Evolutionary conservation across 2,329 filamentous ascomycete genomes (phyloP).

Genomic region (Monilinia fructigena): DNA sequence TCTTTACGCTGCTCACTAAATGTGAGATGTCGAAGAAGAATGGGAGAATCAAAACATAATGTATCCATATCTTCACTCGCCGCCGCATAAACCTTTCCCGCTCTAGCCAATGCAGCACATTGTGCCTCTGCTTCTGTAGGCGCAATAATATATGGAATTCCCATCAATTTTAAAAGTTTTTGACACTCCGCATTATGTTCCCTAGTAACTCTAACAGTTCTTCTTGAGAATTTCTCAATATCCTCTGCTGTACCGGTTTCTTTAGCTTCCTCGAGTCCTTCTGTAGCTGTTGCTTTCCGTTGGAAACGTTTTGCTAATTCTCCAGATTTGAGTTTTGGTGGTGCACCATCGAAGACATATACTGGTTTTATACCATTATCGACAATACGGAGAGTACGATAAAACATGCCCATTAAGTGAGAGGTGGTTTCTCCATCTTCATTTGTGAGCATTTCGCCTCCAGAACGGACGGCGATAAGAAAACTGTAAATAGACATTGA

Average conservation of each 20-base stretch:
- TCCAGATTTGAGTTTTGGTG: conserved; percentile 95
- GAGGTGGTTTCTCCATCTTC: conserved; percentile 96
- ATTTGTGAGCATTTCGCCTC: conserved; percentile 93
- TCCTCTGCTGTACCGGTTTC: conserved; percentile 96
- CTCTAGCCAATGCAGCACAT: conserved; percentile 83
- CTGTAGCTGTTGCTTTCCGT: conserved; percentile 87
- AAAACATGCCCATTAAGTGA: conserved; percentile 99
- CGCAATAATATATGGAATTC: conserved; percentile 89
- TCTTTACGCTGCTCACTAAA: conserved; percentile 98
- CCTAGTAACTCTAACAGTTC: conserved; percentile 90
- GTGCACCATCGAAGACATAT: conserved; percentile 96
- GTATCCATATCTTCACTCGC: conserved; percentile 99
- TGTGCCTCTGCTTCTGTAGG: conserved; percentile 97
- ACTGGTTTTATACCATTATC: conserved; percentile 98
- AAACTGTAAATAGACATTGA: conserved; percentile 99
- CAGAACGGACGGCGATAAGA: conserved; percentile 93
- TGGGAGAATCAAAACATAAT: conserved; percentile 88
- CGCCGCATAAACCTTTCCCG: conserved; percentile 93
- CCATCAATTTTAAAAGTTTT: conserved; percentile 88
- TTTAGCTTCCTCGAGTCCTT: conserved; percentile 90
- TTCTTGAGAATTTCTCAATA: conserved; percentile 93
- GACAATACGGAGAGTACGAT: conserved; percentile 95
- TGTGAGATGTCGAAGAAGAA: conserved; percentile 87
- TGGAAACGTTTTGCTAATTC: conserved; percentile 95
- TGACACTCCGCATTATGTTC: conserved; percentile 98